Conservation (phyloP, 192 early-diverging fungal species). For the Backusella westeae region DNA sequence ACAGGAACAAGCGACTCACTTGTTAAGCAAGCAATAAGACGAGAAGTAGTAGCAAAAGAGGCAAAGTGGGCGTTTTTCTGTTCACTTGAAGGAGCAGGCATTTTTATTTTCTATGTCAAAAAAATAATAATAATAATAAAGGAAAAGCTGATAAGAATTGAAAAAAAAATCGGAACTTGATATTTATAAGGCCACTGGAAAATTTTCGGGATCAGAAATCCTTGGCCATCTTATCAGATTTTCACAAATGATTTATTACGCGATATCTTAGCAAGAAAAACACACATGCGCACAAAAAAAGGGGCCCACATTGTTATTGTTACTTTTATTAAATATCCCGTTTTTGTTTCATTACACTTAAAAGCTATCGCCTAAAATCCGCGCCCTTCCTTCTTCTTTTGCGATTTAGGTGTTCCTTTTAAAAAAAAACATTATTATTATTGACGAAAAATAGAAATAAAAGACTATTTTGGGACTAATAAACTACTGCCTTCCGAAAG, state of each 20-base stretch:
- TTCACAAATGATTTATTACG: background rate
- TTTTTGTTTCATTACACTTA: background rate
- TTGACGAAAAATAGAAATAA: constrained; percentile 1
- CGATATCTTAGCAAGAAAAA: background rate
- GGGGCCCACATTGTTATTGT: background rate
- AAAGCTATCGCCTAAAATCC: constrained; percentile 1
- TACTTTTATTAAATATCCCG: background rate
- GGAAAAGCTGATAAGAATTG: background rate
- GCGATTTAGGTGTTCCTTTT: background rate
- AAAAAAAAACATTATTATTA: background rate
- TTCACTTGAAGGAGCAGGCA: constrained; percentile 17
- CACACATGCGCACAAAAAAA: background rate
- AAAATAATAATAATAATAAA: background rate
- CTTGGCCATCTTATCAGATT: background rate
- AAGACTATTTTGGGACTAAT: background rate
- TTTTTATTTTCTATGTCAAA: background rate
- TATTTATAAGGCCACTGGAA: background rate
- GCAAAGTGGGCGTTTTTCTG: constrained; percentile 26
- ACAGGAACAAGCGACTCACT: constrained; percentile 53
- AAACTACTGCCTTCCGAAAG: background rate
- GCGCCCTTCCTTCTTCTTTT: background rate
- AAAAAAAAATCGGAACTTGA: background rate
- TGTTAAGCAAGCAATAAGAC: constrained; percentile 55
- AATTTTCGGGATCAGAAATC: background rate
- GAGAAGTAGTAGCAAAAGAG: constrained; percentile 52